phyloP scores from a whole-genome alignment of 2,329 filamentous ascomycete species.

The Penicillium sp. region DNA sequence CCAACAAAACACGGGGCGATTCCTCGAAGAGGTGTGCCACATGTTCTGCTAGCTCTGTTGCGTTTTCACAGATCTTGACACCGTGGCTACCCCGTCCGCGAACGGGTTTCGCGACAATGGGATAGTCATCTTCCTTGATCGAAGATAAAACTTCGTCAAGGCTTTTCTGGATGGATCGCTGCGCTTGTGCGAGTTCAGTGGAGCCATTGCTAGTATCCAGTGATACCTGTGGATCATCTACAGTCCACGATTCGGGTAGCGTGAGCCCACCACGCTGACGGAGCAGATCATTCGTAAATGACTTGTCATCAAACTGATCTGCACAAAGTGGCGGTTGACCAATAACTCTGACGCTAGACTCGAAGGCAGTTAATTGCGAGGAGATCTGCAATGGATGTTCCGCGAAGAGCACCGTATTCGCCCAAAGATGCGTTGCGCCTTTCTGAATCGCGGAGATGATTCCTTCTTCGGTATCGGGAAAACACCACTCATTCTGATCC shows the following conservation, averaged over 20 bases:
- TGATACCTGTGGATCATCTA: conserved; percentile 16
- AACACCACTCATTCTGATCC: conserved; percentile 41
- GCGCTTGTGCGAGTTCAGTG: neutral
- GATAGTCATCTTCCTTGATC: conserved; percentile 29
- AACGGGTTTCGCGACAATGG: conserved; percentile 51
- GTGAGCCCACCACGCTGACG: conserved; percentile 39
- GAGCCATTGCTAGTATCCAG: neutral
- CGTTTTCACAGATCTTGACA: conserved; percentile 47
- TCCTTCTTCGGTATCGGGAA: conserved; percentile 46
- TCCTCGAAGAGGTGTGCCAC: conserved; percentile 36
- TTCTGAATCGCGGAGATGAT: conserved; percentile 42
- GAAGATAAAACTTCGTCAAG: conserved; percentile 1
- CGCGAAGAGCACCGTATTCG: conserved; percentile 53
- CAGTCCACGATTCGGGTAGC: conserved; percentile 41
- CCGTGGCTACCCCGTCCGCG: conserved; percentile 52
- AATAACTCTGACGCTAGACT: conserved; percentile 39
- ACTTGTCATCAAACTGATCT: conserved; percentile 54
- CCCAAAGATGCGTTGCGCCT: conserved; percentile 51
- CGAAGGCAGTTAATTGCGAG: conserved; percentile 27
- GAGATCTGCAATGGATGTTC: conserved; percentile 51
- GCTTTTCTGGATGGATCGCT: neutral
- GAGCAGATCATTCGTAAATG: conserved; percentile 48
- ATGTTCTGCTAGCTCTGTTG: conserved; percentile 36
- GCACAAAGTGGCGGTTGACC: conserved; percentile 51
- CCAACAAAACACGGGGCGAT: conserved; percentile 44